Evolutionary conservation across 192 early-diverging fungal species (phyloP).

Genomic region (Mortierella alpina): DNA sequence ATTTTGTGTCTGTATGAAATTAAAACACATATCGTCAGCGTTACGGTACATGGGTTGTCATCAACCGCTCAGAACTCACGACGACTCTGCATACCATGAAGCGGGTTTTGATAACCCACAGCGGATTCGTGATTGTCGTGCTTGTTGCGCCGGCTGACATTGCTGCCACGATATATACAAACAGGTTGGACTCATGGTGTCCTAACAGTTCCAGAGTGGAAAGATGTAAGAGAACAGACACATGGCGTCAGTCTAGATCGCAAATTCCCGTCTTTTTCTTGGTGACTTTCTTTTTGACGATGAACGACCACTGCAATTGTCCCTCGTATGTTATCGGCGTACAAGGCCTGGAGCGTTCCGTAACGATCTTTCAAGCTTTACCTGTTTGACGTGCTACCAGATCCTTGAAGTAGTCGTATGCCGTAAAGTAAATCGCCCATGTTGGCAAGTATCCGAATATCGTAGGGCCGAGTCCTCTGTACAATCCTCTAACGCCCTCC

Average conservation of each 20-base stretch:
- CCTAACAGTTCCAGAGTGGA: slow-evolving; percentile 14
- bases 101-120: slow-evolving; percentile 93
- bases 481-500: slow-evolving; percentile 90
- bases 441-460: slow-evolving; percentile 91
- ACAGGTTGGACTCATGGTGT: slow-evolving; percentile 56
- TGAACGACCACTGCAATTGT: too few species aligned
- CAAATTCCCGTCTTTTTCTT: too few species aligned
- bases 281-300: too few species aligned
- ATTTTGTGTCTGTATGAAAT: slow-evolving; percentile 85
- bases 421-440: slow-evolving; percentile 93
- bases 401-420: slow-evolving; percentile 85
- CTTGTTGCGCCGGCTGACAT: slow-evolving; percentile 84
- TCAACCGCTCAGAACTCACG: not conserved
- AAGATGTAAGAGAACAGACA: not conserved
- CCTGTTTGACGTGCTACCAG: slow-evolving; percentile 43
- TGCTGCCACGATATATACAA: slow-evolving; percentile 86
- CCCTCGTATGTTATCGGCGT: too few species aligned
- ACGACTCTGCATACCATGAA: slow-evolving; percentile 73
- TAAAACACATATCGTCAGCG: not conserved
- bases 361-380: not conserved
- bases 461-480: slow-evolving; percentile 89
- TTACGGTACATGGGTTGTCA: too few species aligned
- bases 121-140: slow-evolving; percentile 85
- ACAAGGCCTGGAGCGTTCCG: too few species aligned
- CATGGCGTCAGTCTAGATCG: not conserved